Evolutionary conservation across 208 protist species (phyloP).

Genomic region (Hexamita inflata): DNA sequence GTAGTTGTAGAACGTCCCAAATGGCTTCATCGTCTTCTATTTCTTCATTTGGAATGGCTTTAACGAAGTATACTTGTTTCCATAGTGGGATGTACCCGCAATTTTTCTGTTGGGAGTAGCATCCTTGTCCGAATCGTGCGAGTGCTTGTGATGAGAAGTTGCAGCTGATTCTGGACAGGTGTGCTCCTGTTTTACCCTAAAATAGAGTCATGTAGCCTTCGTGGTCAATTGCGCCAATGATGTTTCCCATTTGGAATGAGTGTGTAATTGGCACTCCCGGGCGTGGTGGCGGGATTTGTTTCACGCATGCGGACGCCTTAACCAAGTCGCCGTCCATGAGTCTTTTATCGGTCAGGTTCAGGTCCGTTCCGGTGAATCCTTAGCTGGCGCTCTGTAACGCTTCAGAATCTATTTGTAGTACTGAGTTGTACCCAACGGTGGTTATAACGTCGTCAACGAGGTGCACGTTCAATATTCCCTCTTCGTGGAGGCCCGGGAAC

Average conservation of each 20-base stretch:
- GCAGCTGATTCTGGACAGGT: background rate
- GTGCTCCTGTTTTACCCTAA: background rate
- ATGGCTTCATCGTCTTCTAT: background rate
- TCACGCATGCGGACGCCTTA: background rate
- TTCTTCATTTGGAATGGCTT: slow-evolving; percentile 17
- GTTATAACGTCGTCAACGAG: slow-evolving; percentile 6
- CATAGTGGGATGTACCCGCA: slow-evolving; percentile 5
- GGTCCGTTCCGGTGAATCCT: background rate
- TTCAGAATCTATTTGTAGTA: background rate
- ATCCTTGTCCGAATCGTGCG: background rate
- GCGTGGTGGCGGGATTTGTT: background rate
- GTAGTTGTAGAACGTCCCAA: slow-evolving; percentile 12
- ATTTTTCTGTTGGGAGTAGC: background rate
- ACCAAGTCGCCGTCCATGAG: slow-evolving; percentile 1
- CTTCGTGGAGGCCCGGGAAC: slow-evolving; percentile 1
- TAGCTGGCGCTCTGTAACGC: background rate
- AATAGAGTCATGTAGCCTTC: background rate
- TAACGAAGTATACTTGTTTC: background rate
- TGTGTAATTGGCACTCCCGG: slow-evolving; percentile 9
- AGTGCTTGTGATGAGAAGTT: background rate
- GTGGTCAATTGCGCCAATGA: slow-evolving; percentile 24
- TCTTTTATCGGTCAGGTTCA: background rate
- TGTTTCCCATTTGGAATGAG: slow-evolving; percentile 17
- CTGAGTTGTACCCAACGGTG: background rate
- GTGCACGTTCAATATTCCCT: background rate